Percentiles rank a stretch among this genome's conserved stretches.
phyloP scores from a whole-genome alignment of 306 rosid genomes.

The Lathyrus oleraceus region DNA sequence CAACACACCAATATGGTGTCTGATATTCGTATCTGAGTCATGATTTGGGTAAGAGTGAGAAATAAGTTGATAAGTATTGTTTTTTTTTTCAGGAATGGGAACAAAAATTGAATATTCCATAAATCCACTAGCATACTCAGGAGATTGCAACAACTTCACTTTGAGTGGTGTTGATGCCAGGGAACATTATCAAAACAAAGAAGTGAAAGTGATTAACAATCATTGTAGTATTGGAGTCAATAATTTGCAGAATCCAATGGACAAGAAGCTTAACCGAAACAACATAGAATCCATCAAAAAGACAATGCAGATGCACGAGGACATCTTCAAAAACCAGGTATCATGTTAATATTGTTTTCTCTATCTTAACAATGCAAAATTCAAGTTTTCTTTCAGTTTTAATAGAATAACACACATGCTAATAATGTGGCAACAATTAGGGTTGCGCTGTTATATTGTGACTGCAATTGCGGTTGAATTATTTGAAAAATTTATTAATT shows the following conservation, averaged over 20 bases:
- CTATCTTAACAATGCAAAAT: not conserved
- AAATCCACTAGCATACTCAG: constrained; percentile 56
- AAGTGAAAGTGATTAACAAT: constrained; percentile 43
- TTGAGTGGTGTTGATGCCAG: constrained; percentile 63
- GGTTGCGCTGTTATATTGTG: not conserved
- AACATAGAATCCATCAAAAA: constrained; percentile 61
- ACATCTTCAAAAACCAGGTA: constrained; percentile 83
- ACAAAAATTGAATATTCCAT: constrained; percentile 71
- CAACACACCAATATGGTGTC: not conserved
- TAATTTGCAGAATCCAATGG: constrained; percentile 50
- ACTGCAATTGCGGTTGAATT: not conserved
- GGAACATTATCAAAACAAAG: constrained; percentile 57
- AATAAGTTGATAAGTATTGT: not conserved
- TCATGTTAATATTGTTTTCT: not conserved
- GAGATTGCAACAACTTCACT: constrained; percentile 49
- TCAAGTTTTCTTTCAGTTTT: constrained; percentile 18
- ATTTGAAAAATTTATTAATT: constrained; percentile 5
- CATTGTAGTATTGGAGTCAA: constrained; percentile 38
- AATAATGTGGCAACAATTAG: not conserved
- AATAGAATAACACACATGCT: not conserved
- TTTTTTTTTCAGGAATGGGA: constrained; percentile 79
- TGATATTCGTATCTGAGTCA: not conserved
- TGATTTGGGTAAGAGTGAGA: not conserved
- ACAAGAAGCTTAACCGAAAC: constrained; percentile 56
- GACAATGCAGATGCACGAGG: constrained; percentile 91